These are phyloP conservation scores for Heritiera fomes DNA, from an alignment of 345 rosid genomes.

Conservation along the genomic window DNA sequence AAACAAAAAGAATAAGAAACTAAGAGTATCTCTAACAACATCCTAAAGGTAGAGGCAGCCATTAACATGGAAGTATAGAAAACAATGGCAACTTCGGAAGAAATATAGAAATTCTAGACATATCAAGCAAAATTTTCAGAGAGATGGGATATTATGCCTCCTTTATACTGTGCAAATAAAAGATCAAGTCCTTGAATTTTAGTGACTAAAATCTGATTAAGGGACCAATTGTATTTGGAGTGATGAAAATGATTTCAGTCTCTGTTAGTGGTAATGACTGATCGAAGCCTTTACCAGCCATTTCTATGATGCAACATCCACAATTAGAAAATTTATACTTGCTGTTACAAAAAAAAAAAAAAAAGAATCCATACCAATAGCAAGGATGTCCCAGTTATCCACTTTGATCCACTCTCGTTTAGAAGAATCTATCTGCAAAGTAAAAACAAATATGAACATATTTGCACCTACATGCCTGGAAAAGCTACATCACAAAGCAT, in stretches of 20 bases:
- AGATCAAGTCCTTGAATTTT: neutral
- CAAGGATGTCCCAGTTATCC: slow-evolving; percentile 57
- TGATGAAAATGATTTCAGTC: neutral
- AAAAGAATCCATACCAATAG: slow-evolving; percentile 40
- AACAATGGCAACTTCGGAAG: neutral
- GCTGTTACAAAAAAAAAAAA: neutral
- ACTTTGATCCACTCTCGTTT: slow-evolving; percentile 68
- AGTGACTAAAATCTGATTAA: neutral
- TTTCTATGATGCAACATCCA: neutral
- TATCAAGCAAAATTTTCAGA: neutral
- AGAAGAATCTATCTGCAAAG: slow-evolving; percentile 61
- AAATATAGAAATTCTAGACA: slow-evolving; percentile 6
- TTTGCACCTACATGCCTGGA: neutral
- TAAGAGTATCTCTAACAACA: slow-evolving; percentile 21
- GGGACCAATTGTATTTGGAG: neutral
- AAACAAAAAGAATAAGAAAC: neutral
- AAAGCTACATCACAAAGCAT: neutral
- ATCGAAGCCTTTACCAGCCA: neutral
- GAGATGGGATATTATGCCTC: neutral
- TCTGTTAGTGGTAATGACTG: neutral
- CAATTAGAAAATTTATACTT: neutral
- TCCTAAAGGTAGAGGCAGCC: slow-evolving; percentile 4
- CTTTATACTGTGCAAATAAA: neutral
- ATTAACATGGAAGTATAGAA: slow-evolving; percentile 16
- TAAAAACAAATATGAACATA: slow-evolving; percentile 1